Evolutionary conservation across 306 rosid genomes (phyloP), one percentile per base, ranked within the genome.

Genomic region (Pterocarpus santalinus): DNA sequence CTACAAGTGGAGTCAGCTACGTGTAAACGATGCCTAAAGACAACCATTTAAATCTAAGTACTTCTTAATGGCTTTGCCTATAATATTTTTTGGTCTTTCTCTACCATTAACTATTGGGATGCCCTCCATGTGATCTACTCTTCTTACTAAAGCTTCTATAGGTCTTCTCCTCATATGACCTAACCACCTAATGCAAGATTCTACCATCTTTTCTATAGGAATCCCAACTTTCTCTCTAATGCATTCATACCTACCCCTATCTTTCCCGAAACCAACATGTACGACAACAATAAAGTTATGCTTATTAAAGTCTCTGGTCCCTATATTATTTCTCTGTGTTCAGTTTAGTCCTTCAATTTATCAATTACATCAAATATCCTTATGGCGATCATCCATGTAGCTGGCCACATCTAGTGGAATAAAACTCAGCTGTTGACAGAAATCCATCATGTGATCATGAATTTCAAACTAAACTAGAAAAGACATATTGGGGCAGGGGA

Each of bases 311-410:
- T 36, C 22, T 38, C 66, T 33, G 38, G 69, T 58, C 35, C 77
- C 38, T 60, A 52, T 75, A 57, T 39, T 67, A 22, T 22, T 22
- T 67, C 75, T 74, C 33, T 55, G 30, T 39, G 69, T 35, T 75
- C 56, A 67, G 34, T 36, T 67, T 53, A 49, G 44, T 34, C 64
- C 41, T 64, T 67, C 77, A 35, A 64, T 49, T 68, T 60, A 68
- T 75, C 65, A 63, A 67, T 58, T 58, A 47, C 47, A 75, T 47
- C 70, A 68, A 58, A 67, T 67, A 36, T n/a, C 71, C 76, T 51
- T 15, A 15, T 13, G 46, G 47, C 53, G 57, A 57, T 46, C 77
- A 68, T 36, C 57, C 36, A 34, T 15, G 58, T 8, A 5, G 58
- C 58, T 16, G 14, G 44, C 71, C 33, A 16, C 14, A 39, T 15